Percentiles rank a stretch among this genome's conserved stretches.
phyloP scores from a whole-genome alignment of 2,329 filamentous ascomycete species.

The Penicillium capsulatum region DNA sequence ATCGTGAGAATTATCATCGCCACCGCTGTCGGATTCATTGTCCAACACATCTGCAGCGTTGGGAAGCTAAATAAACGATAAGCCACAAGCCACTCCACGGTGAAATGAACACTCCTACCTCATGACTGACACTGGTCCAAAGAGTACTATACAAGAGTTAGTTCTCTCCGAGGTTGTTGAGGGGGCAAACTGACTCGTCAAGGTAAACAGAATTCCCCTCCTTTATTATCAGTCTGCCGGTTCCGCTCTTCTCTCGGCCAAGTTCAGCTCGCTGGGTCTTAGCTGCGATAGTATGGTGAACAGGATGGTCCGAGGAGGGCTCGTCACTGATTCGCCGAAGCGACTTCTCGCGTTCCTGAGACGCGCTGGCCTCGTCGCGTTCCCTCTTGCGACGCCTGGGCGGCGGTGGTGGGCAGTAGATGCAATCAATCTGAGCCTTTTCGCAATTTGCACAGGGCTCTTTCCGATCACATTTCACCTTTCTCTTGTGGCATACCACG shows the following conservation, averaged over 20 bases:
- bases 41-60: constrained; percentile 19
- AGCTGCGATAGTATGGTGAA: not conserved
- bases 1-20: constrained; percentile 9
- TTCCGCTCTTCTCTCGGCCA: constrained; percentile 1
- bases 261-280: not conserved
- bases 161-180: not conserved
- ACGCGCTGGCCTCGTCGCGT: constrained; percentile 5
- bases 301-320: not conserved
- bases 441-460: constrained; percentile 46
- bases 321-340: constrained; percentile 1
- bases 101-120: constrained; percentile 7
- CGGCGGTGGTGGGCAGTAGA: constrained; percentile 28
- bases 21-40: constrained; percentile 9
- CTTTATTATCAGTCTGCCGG: constrained; percentile 22
- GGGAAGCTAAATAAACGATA: constrained; percentile 12
- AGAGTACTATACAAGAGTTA: constrained; percentile 13
- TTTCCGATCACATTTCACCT: constrained; percentile 43
- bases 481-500: constrained; percentile 38
- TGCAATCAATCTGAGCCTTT: constrained; percentile 38
- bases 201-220: constrained; percentile 24
- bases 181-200: constrained; percentile 18
- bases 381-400: constrained; percentile 26
- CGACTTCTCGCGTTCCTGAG: constrained; percentile 11
- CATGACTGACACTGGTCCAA: constrained; percentile 22
- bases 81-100: not conserved